Evolutionary conservation across 2,329 filamentous ascomycete species (phyloP).

Genomic region (Akanthomyces lecanii): DNA sequence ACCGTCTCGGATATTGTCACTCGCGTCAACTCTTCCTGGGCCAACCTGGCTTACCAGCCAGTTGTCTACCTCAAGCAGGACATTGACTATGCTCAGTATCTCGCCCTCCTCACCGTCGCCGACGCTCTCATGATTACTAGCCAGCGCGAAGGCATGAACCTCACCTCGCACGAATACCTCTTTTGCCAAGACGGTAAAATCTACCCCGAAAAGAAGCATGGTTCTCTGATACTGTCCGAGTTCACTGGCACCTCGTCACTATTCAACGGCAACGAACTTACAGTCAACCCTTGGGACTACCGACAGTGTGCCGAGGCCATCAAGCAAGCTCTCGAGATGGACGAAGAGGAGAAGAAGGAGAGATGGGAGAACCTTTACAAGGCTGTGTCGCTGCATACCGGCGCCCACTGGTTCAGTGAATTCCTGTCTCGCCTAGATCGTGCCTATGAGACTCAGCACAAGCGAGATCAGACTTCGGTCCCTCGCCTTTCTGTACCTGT

Average conservation of each 20-base stretch:
- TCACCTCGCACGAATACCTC: slow-evolving; percentile 91
- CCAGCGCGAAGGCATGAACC: slow-evolving; percentile 94
- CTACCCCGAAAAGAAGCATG: slow-evolving; percentile 69
- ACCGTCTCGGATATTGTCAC: slow-evolving; percentile 92
- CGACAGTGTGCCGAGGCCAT: slow-evolving; percentile 83
- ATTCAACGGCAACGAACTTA: slow-evolving; percentile 74
- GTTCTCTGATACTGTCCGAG: slow-evolving; percentile 86
- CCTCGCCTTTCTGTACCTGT: slow-evolving; percentile 71
- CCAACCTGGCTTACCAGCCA: slow-evolving; percentile 86
- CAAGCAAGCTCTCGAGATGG: slow-evolving; percentile 77
- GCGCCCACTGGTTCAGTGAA: slow-evolving; percentile 77
- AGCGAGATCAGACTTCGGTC: slow-evolving; percentile 78
- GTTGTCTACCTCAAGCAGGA: slow-evolving; percentile 94
- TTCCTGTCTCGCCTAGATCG: slow-evolving; percentile 67
- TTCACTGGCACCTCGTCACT: slow-evolving; percentile 90
- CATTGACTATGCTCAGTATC: slow-evolving; percentile 85
- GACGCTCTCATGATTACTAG: slow-evolving; percentile 93
- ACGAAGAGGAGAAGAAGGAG: slow-evolving; percentile 63
- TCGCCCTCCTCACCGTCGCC: slow-evolving; percentile 85
- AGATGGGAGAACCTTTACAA: slow-evolving; percentile 72
- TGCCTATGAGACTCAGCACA: slow-evolving; percentile 79
- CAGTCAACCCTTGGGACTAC: slow-evolving; percentile 96
- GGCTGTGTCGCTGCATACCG: slow-evolving; percentile 76
- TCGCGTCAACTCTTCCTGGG: slow-evolving; percentile 86
- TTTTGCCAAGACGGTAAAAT: slow-evolving; percentile 83